Evolutionary conservation across 768 basidiomycete genomes (phyloP), one percentile per base, ranked within the genome.

Genomic region (Sarcomyxa edulis): DNA sequence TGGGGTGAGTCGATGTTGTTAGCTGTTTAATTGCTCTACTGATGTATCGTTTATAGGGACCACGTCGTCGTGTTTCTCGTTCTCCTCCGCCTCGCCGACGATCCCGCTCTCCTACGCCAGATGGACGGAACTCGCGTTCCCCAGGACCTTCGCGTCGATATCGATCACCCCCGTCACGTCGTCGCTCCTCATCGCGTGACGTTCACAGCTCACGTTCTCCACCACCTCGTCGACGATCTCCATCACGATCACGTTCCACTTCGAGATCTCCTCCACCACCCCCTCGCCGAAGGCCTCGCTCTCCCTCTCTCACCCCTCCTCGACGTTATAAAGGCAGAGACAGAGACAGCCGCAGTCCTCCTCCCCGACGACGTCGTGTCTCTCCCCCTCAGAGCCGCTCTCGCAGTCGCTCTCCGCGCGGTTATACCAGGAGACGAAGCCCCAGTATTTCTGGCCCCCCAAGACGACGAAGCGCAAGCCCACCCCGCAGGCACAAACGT

Each of bases 281-380:
- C 8, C 61, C 59, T 5, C 45, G 51, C 25, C 59, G 59, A 11
- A 58, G 68, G 32, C 56, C 48, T 57, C 76, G 51, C 55, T 73
- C 53, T 56, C 73, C 51, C 21, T 76, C 83, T 7, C 62, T 53
- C 23, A 62, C 78, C 1, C 74, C 78, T 2, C 77, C 75, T 6
- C 65, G 65, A n/a, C 63, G 62, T 27, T 60, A 62, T 21, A 48
- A 67, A 26, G 58, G 61, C 14, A 53, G 54, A 45, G 60, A 53
- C 36, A 51, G 64, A 32, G 68, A 68, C 46, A 78, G 74, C 44
- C 74, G 76, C 32, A 80, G 77, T 51, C 83, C 79, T 0, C 76
- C 71, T 24, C 48, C 65, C 15, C 65, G 74, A 6, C 60, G 68
- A 20, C 66, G 70, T 19, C 62, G 69, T 27, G 44, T 69, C 7